Percentiles rank a stretch among this genome's conserved stretches.
These are phyloP conservation scores for Coelastrella sp. DNA, from an alignment of 139 green algal species.

Conservation along the genomic window DNA sequence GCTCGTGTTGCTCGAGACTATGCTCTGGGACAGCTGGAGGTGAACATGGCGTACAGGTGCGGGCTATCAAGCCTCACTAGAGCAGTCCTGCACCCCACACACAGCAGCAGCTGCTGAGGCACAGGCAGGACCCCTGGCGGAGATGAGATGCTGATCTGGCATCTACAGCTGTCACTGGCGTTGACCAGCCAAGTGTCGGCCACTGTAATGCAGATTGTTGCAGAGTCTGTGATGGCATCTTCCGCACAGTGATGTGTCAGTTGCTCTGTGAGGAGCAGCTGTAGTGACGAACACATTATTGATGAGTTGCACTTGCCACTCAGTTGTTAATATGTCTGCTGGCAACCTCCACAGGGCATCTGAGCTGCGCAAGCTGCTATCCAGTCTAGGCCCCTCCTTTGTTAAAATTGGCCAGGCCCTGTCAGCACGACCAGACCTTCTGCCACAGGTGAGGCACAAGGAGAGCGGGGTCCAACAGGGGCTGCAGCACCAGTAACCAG, in stretches of 20 bases:
- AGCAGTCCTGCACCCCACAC: background rate
- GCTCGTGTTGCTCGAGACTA: constrained; percentile 70
- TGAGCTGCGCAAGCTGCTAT: constrained; percentile 77
- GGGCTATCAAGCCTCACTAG: background rate
- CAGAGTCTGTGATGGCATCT: no score
- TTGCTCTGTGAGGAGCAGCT: no score
- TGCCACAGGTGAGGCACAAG: constrained; percentile 74
- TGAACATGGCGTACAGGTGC: constrained; percentile 63
- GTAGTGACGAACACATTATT: no score
- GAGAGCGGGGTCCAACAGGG: constrained; percentile 39
- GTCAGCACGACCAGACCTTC: constrained; percentile 78
- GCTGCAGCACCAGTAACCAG: background rate
- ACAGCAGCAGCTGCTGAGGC: background rate
- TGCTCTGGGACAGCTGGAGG: constrained; percentile 73
- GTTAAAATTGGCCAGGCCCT: constrained; percentile 95
- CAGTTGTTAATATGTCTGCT: no score
- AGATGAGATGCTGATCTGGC: no score
- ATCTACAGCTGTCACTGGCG: background rate
- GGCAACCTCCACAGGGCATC: constrained; percentile 45
- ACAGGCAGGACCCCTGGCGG: background rate
- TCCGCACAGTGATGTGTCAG: no score
- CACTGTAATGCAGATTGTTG: background rate
- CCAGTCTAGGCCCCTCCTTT: constrained; percentile 82
- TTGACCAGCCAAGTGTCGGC: background rate
- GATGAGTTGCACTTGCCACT: no score